phyloP scores from a whole-genome alignment of 2,329 filamentous ascomycete species.

The Madurella mycetomatis region DNA sequence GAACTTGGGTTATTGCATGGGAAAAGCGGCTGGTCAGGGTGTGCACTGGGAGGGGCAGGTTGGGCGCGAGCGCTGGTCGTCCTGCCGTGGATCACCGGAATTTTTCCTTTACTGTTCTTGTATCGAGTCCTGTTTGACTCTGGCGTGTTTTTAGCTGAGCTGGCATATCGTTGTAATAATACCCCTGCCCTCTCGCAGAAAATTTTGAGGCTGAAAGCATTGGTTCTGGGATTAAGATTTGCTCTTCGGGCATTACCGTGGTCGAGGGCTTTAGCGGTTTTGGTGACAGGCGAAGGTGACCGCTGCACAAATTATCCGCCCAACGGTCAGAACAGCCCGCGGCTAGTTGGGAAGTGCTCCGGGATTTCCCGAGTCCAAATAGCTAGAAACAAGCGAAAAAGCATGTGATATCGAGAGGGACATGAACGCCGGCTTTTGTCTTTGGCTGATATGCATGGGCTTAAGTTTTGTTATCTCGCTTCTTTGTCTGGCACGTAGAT shows the following conservation, averaged over 20 bases:
- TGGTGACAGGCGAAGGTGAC: too few relatives aligned
- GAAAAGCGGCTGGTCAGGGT: not conserved
- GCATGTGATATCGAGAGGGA: too few relatives aligned
- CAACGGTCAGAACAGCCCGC: too few relatives aligned
- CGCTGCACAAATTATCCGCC: too few relatives aligned
- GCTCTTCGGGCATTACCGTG: not conserved
- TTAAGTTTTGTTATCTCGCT: too few relatives aligned
- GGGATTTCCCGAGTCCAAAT: too few relatives aligned
- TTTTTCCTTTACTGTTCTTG: constrained; percentile 2
- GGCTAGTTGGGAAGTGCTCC: too few relatives aligned
- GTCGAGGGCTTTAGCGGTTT: not conserved
- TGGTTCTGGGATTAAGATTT: not conserved
- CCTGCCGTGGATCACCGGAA: not conserved
- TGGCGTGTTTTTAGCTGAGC: constrained; percentile 5
- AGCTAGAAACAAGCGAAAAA: too few relatives aligned
- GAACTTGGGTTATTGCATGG: not conserved
- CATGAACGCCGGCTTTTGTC: too few relatives aligned
- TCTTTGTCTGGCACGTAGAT: too few relatives aligned
- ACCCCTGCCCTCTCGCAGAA: constrained; percentile 18
- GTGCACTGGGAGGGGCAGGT: not conserved
- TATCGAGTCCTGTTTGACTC: not conserved
- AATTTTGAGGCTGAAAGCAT: constrained; percentile 5
- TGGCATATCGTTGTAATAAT: constrained; percentile 27
- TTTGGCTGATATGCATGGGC: too few relatives aligned
- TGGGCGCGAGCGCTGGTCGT: not conserved